Conservation (phyloP, 2,329 filamentous ascomycete species). For the Septoria petroselini region DNA sequence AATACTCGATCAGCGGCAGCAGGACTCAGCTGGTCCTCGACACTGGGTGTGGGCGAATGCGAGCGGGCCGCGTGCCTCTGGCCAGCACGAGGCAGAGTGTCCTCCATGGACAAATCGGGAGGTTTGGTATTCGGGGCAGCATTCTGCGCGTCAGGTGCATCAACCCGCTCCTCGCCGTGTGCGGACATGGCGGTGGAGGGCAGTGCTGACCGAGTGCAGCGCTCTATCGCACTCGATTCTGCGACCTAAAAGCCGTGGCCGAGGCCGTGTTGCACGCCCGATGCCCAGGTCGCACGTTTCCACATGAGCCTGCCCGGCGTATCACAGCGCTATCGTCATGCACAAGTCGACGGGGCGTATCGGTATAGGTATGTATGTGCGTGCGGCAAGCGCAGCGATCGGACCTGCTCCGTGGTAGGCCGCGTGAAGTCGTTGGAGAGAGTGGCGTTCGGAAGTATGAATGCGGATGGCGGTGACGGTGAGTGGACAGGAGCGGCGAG, state of each 20-base stretch:
- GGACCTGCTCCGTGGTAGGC: too few relatives aligned
- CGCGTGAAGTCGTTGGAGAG: too few relatives aligned
- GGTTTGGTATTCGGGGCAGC: constrained; percentile 17
- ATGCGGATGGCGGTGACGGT: too few relatives aligned
- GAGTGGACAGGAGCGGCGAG: too few relatives aligned
- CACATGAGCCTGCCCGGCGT: constrained; percentile 1
- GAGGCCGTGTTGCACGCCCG: constrained; percentile 4
- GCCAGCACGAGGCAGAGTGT: constrained; percentile 7
- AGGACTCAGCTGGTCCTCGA: constrained; percentile 40
- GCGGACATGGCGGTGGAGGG: neutral
- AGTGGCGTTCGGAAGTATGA: too few relatives aligned
- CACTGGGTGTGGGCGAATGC: constrained; percentile 9
- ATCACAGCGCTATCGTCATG: neutral
- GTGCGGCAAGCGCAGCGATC: too few relatives aligned
- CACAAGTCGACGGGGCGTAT: too few relatives aligned
- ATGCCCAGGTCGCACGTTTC: neutral
- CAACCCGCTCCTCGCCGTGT: neutral
- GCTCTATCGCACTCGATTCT: neutral
- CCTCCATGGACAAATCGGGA: constrained; percentile 10
- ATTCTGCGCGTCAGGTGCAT: too few relatives aligned
- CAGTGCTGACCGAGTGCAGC: neutral
- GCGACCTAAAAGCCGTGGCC: constrained; percentile 15
- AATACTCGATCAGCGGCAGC: constrained; percentile 63
- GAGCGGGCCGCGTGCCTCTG: constrained; percentile 1
- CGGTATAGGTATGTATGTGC: too few relatives aligned